A percentile compares a stretch with the other conserved stretches of the same genome.
These are phyloP conservation scores for Beauveria pseudobassiana DNA, from an alignment of 2,329 filamentous ascomycete genomes.

Conservation along the genomic window DNA sequence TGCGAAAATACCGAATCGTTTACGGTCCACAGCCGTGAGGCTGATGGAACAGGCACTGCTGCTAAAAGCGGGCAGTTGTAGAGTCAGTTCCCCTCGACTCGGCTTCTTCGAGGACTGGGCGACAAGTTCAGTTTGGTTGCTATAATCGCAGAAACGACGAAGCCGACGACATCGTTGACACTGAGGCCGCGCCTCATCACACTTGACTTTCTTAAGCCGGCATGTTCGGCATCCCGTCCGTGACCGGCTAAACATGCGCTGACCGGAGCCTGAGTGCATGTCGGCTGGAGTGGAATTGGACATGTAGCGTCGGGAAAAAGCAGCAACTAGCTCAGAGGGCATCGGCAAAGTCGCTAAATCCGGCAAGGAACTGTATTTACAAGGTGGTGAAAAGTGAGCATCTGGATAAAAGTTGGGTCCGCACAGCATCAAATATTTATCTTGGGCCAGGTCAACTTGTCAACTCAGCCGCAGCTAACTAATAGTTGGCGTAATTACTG, in stretches of 20 bases:
- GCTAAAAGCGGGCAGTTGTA: slow-evolving; percentile 10
- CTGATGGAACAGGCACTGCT: slow-evolving; percentile 18
- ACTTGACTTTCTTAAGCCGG: slow-evolving; percentile 25
- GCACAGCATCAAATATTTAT: not conserved
- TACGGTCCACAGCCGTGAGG: slow-evolving; percentile 24
- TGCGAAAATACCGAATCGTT: slow-evolving; percentile 29
- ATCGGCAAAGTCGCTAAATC: not conserved
- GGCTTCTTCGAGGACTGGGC: slow-evolving; percentile 1
- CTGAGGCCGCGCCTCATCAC: slow-evolving; percentile 21
- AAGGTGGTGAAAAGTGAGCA: not conserved
- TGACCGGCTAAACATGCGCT: slow-evolving; percentile 11
- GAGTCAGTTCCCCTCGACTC: not conserved
- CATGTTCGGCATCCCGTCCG: slow-evolving; percentile 22
- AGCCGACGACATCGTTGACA: slow-evolving; percentile 22
- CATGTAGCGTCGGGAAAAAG: not conserved
- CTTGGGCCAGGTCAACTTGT: not conserved
- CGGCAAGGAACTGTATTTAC: not conserved
- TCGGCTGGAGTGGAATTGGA: not conserved
- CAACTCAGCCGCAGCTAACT: not conserved
- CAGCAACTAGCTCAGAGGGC: not conserved
- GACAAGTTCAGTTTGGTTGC: slow-evolving; percentile 14
- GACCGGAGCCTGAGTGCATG: not conserved
- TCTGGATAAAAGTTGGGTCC: too few relatives aligned
- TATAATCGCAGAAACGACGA: slow-evolving; percentile 22
- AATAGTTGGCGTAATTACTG: too few relatives aligned